phyloP scores from a whole-genome alignment of 2,329 filamentous ascomycete species.

The Paramyrothecium roridum region DNA sequence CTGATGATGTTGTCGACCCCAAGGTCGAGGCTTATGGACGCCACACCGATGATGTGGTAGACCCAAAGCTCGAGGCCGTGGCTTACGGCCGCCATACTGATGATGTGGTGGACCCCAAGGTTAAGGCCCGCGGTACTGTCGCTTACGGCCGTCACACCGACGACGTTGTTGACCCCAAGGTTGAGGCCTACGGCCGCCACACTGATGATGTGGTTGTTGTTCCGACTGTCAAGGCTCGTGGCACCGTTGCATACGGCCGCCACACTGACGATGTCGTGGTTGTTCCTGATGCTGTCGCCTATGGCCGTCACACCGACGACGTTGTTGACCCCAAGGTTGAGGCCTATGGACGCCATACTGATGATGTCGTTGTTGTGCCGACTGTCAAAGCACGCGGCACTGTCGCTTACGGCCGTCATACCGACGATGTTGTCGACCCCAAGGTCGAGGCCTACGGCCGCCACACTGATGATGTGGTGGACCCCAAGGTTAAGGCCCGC shows the following conservation, averaged over 20 bases:
- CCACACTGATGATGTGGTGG: background rate
- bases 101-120: background rate
- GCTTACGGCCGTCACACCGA: background rate
- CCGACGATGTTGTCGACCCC: background rate
- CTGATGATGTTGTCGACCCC: background rate
- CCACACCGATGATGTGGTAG: background rate
- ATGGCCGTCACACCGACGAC: background rate
- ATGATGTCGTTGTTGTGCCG: background rate
- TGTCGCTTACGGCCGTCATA: background rate
- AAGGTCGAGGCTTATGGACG: background rate
- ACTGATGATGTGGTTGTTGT: background rate
- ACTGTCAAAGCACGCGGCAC: background rate
- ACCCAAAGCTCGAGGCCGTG: background rate
- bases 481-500: too few species aligned
- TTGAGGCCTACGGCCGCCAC: background rate
- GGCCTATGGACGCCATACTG: background rate
- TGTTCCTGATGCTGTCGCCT: background rate
- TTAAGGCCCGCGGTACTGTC: background rate
- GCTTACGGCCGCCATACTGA: background rate
- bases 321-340: background rate
- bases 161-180: background rate
- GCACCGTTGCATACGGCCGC: background rate
- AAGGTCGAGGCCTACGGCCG: background rate
- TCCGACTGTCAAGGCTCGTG: background rate
- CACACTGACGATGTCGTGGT: background rate